Conservation (phyloP, 2,329 filamentous ascomycete genomes). For the Aspergillus latus region DNA sequence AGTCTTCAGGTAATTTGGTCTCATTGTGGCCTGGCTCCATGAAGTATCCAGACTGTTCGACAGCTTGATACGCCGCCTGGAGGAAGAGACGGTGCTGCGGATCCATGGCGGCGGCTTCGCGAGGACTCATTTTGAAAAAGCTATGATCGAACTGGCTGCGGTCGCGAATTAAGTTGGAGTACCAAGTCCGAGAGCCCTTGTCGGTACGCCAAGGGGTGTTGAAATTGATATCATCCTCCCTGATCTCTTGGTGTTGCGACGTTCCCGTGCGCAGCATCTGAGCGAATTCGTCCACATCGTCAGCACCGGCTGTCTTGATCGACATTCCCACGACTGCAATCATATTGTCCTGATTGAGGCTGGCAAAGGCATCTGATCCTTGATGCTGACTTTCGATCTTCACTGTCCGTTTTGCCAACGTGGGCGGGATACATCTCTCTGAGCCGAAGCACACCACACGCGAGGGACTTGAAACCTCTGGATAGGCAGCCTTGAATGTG, state of each 20-base stretch:
- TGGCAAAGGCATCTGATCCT: neutral
- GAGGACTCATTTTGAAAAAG: constrained; percentile 32
- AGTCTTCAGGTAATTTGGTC: neutral
- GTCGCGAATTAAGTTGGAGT: constrained; percentile 20
- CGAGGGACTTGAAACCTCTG: constrained; percentile 3
- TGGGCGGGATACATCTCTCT: constrained; percentile 39
- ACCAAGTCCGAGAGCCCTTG: constrained; percentile 4
- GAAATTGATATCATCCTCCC: neutral
- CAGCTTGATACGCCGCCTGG: constrained; percentile 32
- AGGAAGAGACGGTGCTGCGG: constrained; percentile 34
- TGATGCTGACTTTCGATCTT: constrained; percentile 1
- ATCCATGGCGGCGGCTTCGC: constrained; percentile 30
- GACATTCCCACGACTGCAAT: constrained; percentile 42
- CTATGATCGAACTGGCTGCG: constrained; percentile 29
- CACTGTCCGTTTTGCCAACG: constrained; percentile 14
- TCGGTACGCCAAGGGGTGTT: neutral
- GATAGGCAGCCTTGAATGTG: constrained; percentile 26
- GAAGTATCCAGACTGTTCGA: constrained; percentile 35
- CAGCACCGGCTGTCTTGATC: constrained; percentile 32
- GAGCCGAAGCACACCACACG: constrained; percentile 39
- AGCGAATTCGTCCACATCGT: constrained; percentile 36
- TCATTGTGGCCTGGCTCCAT: neutral
- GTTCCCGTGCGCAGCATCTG: constrained; percentile 27
- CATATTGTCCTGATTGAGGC: neutral
- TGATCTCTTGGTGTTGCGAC: constrained; percentile 30